phyloP scores from a whole-genome alignment of 129 eudicot species.

The sunflower (Helianthus annuus) region HanXRQr2.0-SUNRISE NC_035441.2:121203143-121203642 shows the following conservation, averaged over 20 bases:
- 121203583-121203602: constrained; percentile 9
- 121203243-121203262: background rate
- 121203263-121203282: background rate
- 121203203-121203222: no score
- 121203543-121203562: constrained; percentile 19
- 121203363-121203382: constrained; percentile 28
- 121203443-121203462: constrained; percentile 33
- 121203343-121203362: background rate
- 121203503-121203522: constrained; percentile 45
- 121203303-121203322: background rate
- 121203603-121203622: constrained; percentile 17
- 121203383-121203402: constrained; percentile 34
- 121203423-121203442: constrained; percentile 23
- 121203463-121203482: constrained; percentile 22
- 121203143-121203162: no score
- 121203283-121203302: constrained; percentile 4
- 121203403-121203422: constrained; percentile 31
- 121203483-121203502: constrained; percentile 35
- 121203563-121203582: constrained; percentile 15
- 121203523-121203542: constrained; percentile 13
- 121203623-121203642: constrained; percentile 1
- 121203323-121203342: background rate
- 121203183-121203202: no score
- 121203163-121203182: no score
- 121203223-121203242: no score